Conservation (phyloP, 148 eudicot species). For the Amaranthus hypochondriacus region DNA sequence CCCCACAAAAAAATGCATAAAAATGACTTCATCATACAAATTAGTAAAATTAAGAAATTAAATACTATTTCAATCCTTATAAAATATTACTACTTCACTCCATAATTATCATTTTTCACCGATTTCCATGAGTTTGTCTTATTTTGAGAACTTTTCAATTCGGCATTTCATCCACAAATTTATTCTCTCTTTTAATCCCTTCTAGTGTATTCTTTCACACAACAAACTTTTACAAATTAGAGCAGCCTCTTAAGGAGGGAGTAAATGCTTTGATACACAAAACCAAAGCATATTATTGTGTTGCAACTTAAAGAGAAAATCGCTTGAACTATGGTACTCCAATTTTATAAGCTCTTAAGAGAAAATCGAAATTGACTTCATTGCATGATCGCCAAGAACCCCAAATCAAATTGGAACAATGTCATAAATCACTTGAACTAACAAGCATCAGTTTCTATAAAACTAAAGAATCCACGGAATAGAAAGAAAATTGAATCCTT, state of each 20-base stretch:
- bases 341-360: no score
- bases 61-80: no score
- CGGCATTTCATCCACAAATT: no score
- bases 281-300: background rate
- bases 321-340: background rate
- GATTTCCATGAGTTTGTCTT: no score
- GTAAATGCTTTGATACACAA: background rate
- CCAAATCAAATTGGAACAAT: background rate
- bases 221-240: no score
- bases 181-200: no score
- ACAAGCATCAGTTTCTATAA: background rate
- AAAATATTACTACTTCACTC: no score
- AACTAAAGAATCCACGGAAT: background rate
- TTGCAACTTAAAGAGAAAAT: background rate
- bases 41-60: no score
- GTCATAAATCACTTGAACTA: constrained; percentile 9
- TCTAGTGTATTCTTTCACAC: no score
- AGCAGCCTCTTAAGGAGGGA: background rate
- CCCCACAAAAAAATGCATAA: background rate
- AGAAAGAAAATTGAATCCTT: background rate
- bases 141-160: no score
- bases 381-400: background rate
- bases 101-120: no score
- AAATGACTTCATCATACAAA: background rate
- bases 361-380: background rate